Conservation (phyloP, 2,329 filamentous ascomycete species). For the Erysiphe pisi region DNA sequence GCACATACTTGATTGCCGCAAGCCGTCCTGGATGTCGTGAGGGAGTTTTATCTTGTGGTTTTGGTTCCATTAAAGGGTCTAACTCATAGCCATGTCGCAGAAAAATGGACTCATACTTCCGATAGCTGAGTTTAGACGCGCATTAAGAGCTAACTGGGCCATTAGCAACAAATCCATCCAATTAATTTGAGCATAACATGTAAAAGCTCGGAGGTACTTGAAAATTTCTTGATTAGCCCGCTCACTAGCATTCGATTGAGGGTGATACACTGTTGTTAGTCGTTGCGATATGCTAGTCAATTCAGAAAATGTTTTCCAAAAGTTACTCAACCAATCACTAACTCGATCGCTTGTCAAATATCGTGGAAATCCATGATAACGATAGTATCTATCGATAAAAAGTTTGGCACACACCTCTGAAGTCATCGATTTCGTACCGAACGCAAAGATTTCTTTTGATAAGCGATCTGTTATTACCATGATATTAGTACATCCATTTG, state of each 20-base stretch:
- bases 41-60: background rate
- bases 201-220: background rate
- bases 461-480: conserved; percentile 8
- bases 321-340: background rate
- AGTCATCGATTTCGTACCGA: background rate
- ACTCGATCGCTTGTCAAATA: background rate
- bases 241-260: background rate
- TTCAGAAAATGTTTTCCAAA: background rate
- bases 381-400: conserved; percentile 1
- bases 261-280: background rate
- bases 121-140: background rate
- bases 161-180: background rate
- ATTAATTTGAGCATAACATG: background rate
- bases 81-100: background rate
- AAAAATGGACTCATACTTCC: conserved; percentile 18
- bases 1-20: background rate
- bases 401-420: background rate
- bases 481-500: background rate
- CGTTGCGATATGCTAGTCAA: background rate
- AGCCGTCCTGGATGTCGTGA: background rate
- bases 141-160: background rate
- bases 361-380: background rate
- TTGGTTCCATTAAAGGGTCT: background rate
- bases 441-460: background rate
- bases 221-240: conserved; percentile 15